A percentile compares a stretch with the other conserved stretches of the same genome.
phyloP scores from a whole-genome alignment of 129 eudicot genomes.

The Artemisia argyi region DNA sequence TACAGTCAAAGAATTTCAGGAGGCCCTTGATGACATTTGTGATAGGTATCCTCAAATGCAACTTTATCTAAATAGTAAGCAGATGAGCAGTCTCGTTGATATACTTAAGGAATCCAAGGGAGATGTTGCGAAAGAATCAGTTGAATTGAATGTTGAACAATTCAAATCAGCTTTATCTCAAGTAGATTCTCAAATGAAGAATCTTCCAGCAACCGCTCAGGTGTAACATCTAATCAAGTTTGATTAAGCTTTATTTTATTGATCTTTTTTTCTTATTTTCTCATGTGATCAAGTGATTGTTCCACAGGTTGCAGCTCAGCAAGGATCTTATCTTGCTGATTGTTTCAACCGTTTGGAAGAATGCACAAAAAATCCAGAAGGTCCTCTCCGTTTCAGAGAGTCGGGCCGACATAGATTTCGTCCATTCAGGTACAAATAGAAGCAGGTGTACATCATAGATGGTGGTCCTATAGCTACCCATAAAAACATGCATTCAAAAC shows the following conservation, averaged over 20 bases:
- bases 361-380: conserved; percentile 78
- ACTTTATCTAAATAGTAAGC: conserved; percentile 63
- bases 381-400: conserved; percentile 80
- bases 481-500: too few relatives aligned
- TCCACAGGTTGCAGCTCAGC: conserved; percentile 90
- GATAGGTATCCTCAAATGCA: conserved; percentile 85
- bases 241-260: background rate
- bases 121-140: conserved; percentile 63
- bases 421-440: conserved; percentile 65
- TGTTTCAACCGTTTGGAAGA: conserved; percentile 91
- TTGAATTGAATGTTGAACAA: conserved; percentile 68
- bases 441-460: too few relatives aligned
- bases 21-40: conserved; percentile 73
- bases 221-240: conserved; percentile 25
- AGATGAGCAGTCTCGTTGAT: conserved; percentile 64
- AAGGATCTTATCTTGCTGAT: conserved; percentile 86
- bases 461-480: background rate
- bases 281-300: conserved; percentile 20
- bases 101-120: conserved; percentile 72
- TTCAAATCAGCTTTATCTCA: conserved; percentile 76
- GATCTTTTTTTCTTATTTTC: background rate
- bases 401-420: conserved; percentile 83
- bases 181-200: conserved; percentile 92
- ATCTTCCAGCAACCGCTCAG: conserved; percentile 96
- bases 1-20: conserved; percentile 81